Evolutionary conservation across 306 rosid genomes (phyloP).

Genomic region (Fragaria ananassa): DNA sequence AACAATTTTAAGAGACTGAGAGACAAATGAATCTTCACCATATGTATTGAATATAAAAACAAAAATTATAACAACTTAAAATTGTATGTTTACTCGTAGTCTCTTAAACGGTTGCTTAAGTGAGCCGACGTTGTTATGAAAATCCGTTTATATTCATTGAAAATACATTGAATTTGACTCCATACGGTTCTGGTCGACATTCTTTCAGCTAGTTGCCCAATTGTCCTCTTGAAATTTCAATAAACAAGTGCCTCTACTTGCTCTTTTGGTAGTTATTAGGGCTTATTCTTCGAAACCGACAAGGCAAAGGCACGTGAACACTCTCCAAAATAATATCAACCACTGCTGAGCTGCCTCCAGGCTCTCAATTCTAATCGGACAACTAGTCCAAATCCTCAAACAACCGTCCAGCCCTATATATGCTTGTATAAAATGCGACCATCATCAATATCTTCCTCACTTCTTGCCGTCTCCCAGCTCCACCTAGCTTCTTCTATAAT

Average conservation of each 20-base stretch:
- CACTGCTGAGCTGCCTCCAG: background rate
- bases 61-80: too few relatives aligned
- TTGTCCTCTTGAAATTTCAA: background rate
- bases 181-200: background rate
- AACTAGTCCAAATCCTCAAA: slow-evolving; percentile 5
- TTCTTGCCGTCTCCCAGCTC: slow-evolving; percentile 15
- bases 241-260: background rate
- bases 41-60: too few relatives aligned
- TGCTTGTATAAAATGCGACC: background rate
- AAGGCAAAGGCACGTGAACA: slow-evolving; percentile 23
- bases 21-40: too few relatives aligned
- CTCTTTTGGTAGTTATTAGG: background rate
- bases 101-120: too few relatives aligned
- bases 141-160: too few relatives aligned
- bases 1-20: too few relatives aligned
- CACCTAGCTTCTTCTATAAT: background rate
- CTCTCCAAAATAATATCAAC: background rate
- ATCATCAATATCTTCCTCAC: background rate
- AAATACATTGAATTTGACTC: background rate
- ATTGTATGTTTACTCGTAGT: too few relatives aligned
- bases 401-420: slow-evolving; percentile 3
- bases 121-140: too few relatives aligned
- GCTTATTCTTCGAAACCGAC: background rate
- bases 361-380: background rate
- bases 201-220: background rate